phyloP scores from a whole-genome alignment of 116 monocot genomes.

The Trichopus zeylanicus region DNA sequence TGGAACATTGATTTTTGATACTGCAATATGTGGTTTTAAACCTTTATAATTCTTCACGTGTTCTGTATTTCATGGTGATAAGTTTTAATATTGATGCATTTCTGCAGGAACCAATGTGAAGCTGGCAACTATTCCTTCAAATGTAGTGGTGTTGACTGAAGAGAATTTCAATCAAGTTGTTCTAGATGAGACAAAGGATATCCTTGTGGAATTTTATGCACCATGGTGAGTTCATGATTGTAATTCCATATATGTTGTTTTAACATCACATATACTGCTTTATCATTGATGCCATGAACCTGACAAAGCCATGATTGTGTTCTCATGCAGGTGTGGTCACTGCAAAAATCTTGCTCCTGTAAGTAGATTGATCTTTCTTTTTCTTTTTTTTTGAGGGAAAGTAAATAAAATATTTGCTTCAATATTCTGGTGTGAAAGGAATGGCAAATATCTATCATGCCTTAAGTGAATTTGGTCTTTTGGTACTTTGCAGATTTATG shows the following conservation, averaged over 20 bases:
- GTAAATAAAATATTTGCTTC: no score
- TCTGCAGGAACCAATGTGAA: slow-evolving; percentile 57
- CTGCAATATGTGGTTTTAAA: no score
- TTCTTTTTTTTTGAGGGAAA: no score
- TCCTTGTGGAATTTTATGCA: slow-evolving; percentile 77
- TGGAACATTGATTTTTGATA: no score
- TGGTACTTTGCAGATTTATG: slow-evolving; percentile 50
- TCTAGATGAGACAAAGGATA: slow-evolving; percentile 60
- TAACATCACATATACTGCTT: background rate
- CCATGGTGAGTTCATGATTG: slow-evolving; percentile 39
- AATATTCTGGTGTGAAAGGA: background rate
- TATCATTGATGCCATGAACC: background rate
- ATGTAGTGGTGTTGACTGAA: slow-evolving; percentile 41
- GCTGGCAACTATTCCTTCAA: slow-evolving; percentile 44
- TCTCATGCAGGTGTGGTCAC: slow-evolving; percentile 58
- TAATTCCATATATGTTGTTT: background rate
- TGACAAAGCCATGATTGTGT: background rate
- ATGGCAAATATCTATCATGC: background rate
- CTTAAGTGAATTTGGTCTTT: background rate
- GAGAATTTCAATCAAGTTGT: slow-evolving; percentile 50
- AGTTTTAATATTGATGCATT: background rate
- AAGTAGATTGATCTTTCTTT: slow-evolving; percentile 14
- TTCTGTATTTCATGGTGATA: no score
- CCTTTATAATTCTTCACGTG: no score
- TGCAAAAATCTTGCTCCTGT: slow-evolving; percentile 74